Percentiles rank a stretch among this genome's conserved stretches.
Evolutionary conservation across 2,329 filamentous ascomycete genomes (phyloP).

Genomic region (Tricladium varicosporioides): DNA sequence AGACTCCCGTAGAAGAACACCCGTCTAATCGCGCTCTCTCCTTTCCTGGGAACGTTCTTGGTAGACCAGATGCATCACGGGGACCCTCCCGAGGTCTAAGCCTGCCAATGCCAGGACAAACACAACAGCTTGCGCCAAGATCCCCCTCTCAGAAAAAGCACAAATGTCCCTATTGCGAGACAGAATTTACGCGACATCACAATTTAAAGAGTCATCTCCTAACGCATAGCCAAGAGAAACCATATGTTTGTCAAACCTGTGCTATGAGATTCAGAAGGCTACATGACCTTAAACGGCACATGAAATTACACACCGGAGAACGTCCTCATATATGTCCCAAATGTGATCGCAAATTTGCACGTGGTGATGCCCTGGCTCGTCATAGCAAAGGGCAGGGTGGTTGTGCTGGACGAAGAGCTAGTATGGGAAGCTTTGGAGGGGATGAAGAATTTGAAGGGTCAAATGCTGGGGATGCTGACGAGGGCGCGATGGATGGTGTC

Average conservation of each 20-base stretch:
- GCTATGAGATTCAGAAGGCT: constrained; percentile 87
- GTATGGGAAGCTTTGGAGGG: constrained; percentile 77
- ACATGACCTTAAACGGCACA: constrained; percentile 93
- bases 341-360: constrained; percentile 90
- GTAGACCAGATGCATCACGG: constrained; percentile 25
- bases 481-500: constrained; percentile 55
- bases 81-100: constrained; percentile 50
- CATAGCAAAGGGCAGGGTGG: constrained; percentile 96
- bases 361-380: constrained; percentile 88
- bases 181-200: constrained; percentile 95
- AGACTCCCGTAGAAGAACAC: constrained; percentile 26
- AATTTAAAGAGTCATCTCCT: constrained; percentile 96
- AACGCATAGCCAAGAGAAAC: constrained; percentile 98
- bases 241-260: constrained; percentile 91
- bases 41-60: constrained; percentile 32
- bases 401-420: constrained; percentile 86
- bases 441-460: constrained; percentile 69
- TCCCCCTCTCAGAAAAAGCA: constrained; percentile 84
- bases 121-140: constrained; percentile 51
- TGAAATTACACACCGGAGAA: constrained; percentile 94
- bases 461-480: constrained; percentile 51
- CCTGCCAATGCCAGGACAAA: constrained; percentile 51
- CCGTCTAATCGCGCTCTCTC: constrained; percentile 29
- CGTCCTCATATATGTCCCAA: constrained; percentile 93
- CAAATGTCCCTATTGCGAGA: constrained; percentile 94